Evolutionary conservation across 2,329 filamentous ascomycete genomes (phyloP).

Genomic region (Pestalotiopsis sp.): DNA sequence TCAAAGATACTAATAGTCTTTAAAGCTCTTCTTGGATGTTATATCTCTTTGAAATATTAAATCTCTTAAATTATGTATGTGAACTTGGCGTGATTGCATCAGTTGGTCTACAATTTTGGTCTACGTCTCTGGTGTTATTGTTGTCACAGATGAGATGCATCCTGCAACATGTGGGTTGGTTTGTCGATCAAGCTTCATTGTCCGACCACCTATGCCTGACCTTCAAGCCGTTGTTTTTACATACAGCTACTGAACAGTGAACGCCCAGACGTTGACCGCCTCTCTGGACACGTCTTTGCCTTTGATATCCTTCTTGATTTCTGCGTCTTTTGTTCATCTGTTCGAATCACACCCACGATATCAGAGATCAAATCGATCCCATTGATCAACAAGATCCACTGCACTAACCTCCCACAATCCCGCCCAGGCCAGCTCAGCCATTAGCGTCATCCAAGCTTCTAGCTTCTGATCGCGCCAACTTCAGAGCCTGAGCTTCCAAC

Average conservation of each 20-base stretch:
- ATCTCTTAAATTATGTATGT: too few species aligned
- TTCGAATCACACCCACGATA: background rate
- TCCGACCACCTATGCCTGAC: background rate
- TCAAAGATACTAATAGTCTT: too few species aligned
- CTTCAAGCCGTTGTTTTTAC: background rate
- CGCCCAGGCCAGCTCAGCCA: background rate
- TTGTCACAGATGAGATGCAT: background rate
- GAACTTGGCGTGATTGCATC: too few species aligned
- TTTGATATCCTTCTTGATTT: background rate
- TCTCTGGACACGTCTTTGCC: background rate
- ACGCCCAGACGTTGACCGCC: background rate
- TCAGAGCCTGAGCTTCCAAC: constrained; percentile 4
- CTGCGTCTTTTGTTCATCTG: background rate
- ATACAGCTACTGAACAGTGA: background rate
- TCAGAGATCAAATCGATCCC: background rate
- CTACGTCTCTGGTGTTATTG: background rate
- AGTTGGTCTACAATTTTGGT: background rate
- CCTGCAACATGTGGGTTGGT: background rate
- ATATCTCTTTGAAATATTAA: too few species aligned
- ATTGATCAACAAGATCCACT: background rate
- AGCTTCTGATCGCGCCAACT: constrained; percentile 5
- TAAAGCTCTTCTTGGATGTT: too few species aligned
- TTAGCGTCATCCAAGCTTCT: constrained; percentile 8
- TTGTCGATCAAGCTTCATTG: background rate
- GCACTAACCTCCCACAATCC: background rate